Evolutionary conservation across 179 eudicot species (phyloP), one percentile per base, ranked within the genome.

Genomic region (Beta corolliflora): DNA sequence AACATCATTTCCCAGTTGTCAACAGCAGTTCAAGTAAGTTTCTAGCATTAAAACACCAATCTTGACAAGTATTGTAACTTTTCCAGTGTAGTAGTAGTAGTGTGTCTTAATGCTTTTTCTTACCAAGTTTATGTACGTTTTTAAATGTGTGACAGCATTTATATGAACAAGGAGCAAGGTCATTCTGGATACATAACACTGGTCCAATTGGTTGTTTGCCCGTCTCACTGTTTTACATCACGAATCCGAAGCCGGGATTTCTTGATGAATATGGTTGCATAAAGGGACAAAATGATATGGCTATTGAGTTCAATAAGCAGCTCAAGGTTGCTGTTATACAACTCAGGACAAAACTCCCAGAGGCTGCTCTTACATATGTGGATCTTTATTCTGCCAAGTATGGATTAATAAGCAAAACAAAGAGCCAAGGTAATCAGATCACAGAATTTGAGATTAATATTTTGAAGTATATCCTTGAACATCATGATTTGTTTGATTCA

Each of bases 131-230:
- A 52, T 61, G 52, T 68, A 18, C 41, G 50, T 79, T 67, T 4
- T 8, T 10, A 46, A 44, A 59, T 68, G 31, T 14, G 25, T 79
- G 84, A 76, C 91, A 93, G 93, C 88, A 88, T 81, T 76, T 93
- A 76, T 93, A 93, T 77, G 84, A 88, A 71, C 80, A 85, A 82
- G 97, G 92, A 44, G 94, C 91, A n/a, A 84, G 94, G 82, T 53
- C 88, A 31, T 93, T 91, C 76, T 93, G 93, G 97, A 85, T 93
- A 77, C 97, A 90, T 69, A 91, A 90, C 55, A 89, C 94, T 3
- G 97, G 97, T 21, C 95, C 97, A 19, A 78, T 91, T 41, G 97
- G 97, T 53, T 93, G 95, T 82, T 85, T 93, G 80, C 97, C 97
- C 1, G 91, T 89, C 15, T 80, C 82, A 5, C 79, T 81, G 11